A percentile compares a stretch with the other conserved stretches of the same genome.
phyloP scores from a whole-genome alignment of 768 basidiomycete genomes.

The Suillus paluster region DNA sequence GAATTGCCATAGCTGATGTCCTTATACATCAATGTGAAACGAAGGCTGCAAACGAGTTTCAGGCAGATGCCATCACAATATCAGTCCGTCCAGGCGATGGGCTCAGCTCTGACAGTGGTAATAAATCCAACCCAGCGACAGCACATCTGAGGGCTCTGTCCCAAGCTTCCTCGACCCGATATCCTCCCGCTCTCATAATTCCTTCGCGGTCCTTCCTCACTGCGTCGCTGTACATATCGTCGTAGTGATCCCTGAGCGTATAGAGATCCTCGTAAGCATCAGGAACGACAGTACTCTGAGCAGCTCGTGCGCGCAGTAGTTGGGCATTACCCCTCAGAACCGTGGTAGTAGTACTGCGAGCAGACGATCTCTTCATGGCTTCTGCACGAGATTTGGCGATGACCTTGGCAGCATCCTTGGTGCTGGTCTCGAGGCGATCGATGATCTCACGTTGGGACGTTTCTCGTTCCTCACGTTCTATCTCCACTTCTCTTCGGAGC shows the following conservation, averaged over 20 bases:
- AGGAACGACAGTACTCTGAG: constrained; percentile 63
- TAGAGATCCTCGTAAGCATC: constrained; percentile 82
- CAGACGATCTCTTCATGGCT: constrained; percentile 61
- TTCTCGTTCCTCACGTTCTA: constrained; percentile 78
- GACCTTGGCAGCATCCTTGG: constrained; percentile 69
- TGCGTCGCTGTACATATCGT: constrained; percentile 75
- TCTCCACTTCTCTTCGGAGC: constrained; percentile 68
- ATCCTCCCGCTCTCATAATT: constrained; percentile 84
- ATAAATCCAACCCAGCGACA: constrained; percentile 73
- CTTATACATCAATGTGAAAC: neutral
- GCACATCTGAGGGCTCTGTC: constrained; percentile 76
- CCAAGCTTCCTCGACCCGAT: constrained; percentile 83
- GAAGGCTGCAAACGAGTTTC: constrained; percentile 11
- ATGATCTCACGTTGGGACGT: constrained; percentile 75
- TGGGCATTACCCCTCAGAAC: constrained; percentile 49
- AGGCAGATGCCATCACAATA: constrained; percentile 50
- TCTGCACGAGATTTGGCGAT: constrained; percentile 73
- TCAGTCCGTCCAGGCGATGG: constrained; percentile 39
- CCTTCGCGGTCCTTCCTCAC: constrained; percentile 77
- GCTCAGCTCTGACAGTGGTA: constrained; percentile 46
- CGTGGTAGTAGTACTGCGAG: constrained; percentile 49
- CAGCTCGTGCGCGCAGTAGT: constrained; percentile 64
- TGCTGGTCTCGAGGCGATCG: constrained; percentile 79
- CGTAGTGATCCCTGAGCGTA: constrained; percentile 58
- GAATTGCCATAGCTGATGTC: neutral